Conservation (phyloP, 345 rosid genomes). For the Rhodamnia rubescens region DNA sequence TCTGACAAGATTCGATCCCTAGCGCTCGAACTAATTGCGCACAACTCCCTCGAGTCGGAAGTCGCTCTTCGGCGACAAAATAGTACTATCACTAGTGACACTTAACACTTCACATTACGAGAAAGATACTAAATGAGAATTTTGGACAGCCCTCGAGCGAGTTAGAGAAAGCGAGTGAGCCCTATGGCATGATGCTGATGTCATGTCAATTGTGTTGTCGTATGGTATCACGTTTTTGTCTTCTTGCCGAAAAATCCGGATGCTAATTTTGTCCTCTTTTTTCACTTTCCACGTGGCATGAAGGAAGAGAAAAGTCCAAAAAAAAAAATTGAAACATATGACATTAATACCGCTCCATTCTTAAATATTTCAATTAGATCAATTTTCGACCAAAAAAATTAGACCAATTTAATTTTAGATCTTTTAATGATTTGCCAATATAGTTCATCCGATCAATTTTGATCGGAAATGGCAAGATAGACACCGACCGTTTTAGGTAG, state of each 20-base stretch:
- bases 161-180: not conserved
- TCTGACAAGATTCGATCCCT: not conserved
- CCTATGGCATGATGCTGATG: not conserved
- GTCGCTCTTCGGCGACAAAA: not conserved
- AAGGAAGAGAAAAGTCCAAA: not conserved
- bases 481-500: too few species aligned
- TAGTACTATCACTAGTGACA: fast-evolving
- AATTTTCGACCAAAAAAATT: too few species aligned
- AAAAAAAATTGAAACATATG: too few species aligned
- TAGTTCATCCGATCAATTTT: too few species aligned
- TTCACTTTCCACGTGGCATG: not conserved
- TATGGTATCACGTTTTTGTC: not conserved
- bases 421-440: too few species aligned
- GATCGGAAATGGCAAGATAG: too few species aligned
- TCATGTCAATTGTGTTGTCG: not conserved
- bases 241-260: not conserved
- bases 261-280: fast-evolving
- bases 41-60: not conserved
- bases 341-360: too few species aligned
- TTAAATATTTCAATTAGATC: too few species aligned
- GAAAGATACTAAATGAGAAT: not conserved
- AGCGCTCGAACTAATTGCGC: fast-evolving
- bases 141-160: not conserved
- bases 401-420: too few species aligned
- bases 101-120: not conserved